phyloP scores from a whole-genome alignment of 176 grass and related monocot species.

The Carex parvula region DNA sequence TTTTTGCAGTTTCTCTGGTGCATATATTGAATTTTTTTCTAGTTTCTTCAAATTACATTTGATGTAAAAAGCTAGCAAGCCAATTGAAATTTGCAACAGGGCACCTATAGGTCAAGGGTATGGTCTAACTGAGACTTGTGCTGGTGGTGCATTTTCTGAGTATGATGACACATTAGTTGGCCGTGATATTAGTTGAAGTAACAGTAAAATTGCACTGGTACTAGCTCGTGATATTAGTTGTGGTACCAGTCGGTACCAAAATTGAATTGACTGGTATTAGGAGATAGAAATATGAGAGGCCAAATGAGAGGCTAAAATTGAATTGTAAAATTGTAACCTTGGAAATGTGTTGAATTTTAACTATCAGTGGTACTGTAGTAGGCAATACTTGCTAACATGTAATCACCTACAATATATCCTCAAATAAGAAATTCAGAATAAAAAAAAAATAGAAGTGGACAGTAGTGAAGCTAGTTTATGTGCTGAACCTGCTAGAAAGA shows the following conservation, averaged over 20 bases:
- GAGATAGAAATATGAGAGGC: no score
- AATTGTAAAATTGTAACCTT: no score
- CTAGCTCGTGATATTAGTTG: no score
- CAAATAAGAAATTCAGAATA: neutral
- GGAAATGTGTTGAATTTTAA: no score
- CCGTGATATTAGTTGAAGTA: no score
- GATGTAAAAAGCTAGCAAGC: constrained; percentile 1
- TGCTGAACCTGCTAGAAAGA: neutral
- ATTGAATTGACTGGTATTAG: no score
- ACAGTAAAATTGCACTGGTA: no score
- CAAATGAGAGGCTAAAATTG: no score
- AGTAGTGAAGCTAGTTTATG: neutral
- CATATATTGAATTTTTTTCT: no score
- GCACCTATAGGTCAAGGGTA: constrained; percentile 94
- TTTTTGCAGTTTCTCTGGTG: no score
- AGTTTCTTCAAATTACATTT: constrained; percentile 1
- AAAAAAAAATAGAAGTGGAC: neutral
- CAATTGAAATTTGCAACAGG: constrained; percentile 35
- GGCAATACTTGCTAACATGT: neutral
- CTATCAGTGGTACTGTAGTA: neutral
- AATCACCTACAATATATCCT: neutral
- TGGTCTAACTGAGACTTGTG: constrained; percentile 96
- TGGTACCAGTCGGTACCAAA: no score
- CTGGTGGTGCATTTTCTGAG: constrained; percentile 85
- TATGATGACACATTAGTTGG: constrained; percentile 80